Percentiles rank a stretch among this genome's conserved stretches.
These are phyloP conservation scores for Ceratobasidium theobromae DNA, from an alignment of 1,284 basidiomycete genomes.

Conservation along the genomic window DNA sequence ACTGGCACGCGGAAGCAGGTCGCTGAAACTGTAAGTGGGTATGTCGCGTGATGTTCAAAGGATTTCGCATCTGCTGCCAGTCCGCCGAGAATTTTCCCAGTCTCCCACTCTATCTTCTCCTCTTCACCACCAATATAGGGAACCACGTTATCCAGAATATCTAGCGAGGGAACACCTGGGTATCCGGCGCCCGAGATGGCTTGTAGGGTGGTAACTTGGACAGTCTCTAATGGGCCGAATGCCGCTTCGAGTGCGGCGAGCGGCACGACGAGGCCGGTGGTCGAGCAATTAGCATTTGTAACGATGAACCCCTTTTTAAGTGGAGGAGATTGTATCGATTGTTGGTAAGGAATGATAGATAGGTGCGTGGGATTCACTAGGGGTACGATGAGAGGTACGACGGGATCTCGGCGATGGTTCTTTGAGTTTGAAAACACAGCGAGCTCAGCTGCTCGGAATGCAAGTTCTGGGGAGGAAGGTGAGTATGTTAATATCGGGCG, in stretches of 20 bases:
- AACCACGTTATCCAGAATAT: constrained; percentile 96
- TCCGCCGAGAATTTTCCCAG: constrained; percentile 93
- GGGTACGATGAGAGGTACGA: constrained; percentile 96
- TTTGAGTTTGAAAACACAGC: constrained; percentile 98
- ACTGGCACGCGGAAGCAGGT: constrained; percentile 92
- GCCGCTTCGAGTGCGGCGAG: constrained; percentile 88
- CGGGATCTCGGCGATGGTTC: constrained; percentile 90
- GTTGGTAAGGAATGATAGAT: constrained; percentile 83
- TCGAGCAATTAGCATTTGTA: constrained; percentile 98
- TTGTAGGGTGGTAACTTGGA: constrained; percentile 94
- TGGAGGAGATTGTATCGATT: constrained; percentile 63
- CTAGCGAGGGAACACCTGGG: constrained; percentile 87
- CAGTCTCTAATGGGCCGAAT: constrained; percentile 90
- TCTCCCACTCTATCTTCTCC: constrained; percentile 98
- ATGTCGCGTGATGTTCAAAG: constrained; percentile 84
- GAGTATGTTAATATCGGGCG: neutral
- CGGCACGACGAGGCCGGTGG: constrained; percentile 91
- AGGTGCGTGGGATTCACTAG: constrained; percentile 92
- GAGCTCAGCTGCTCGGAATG: constrained; percentile 85
- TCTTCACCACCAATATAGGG: constrained; percentile 95
- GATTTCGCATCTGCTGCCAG: constrained; percentile 55
- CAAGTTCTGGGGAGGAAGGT: constrained; percentile 60
- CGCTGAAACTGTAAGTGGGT: constrained; percentile 85
- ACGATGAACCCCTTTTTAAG: constrained; percentile 92
- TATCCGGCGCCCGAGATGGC: constrained; percentile 98